Conservation (phyloP, 2,329 filamentous ascomycete genomes). For the Acrocalymma vagum region DNA sequence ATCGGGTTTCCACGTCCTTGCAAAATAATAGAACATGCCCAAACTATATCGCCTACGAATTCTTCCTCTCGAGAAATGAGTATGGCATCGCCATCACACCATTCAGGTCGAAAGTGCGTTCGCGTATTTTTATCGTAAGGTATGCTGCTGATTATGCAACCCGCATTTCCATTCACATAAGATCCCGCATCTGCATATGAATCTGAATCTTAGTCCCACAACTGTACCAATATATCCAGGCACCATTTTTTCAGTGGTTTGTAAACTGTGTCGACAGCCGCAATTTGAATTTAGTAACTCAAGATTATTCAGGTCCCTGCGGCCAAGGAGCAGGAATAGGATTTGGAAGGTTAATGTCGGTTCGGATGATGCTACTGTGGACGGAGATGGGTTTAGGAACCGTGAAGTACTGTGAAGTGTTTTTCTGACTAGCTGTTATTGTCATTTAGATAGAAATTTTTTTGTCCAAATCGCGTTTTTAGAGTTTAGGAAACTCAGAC, state of each 20-base stretch:
- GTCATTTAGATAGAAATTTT: too few species aligned
- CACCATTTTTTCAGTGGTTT: slow-evolving; percentile 1
- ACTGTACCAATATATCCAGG: slow-evolving; percentile 4
- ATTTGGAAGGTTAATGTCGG: slow-evolving; percentile 10
- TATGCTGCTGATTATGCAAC: too few species aligned
- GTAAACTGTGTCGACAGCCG: neutral
- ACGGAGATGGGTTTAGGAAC: too few species aligned
- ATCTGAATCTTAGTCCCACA: neutral
- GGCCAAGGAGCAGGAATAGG: slow-evolving; percentile 16
- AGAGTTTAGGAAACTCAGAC: too few species aligned
- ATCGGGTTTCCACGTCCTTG: neutral
- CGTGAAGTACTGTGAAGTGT: too few species aligned
- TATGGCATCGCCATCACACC: neutral
- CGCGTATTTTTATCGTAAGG: neutral
- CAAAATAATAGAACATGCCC: slow-evolving; percentile 6
- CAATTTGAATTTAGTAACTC: neutral
- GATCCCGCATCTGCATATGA: too few species aligned
- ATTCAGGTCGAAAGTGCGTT: neutral
- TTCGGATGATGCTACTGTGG: slow-evolving; percentile 4
- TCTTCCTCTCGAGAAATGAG: slow-evolving; percentile 1
- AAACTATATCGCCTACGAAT: neutral
- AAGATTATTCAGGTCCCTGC: neutral
- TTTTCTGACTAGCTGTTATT: too few species aligned
- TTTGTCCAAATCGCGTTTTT: too few species aligned
- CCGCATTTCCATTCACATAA: too few species aligned